Percentiles rank a stretch among this genome's conserved stretches.
Evolutionary conservation across 2,329 filamentous ascomycete species (phyloP).

Genomic region (Verticillium klebahnii): DNA sequence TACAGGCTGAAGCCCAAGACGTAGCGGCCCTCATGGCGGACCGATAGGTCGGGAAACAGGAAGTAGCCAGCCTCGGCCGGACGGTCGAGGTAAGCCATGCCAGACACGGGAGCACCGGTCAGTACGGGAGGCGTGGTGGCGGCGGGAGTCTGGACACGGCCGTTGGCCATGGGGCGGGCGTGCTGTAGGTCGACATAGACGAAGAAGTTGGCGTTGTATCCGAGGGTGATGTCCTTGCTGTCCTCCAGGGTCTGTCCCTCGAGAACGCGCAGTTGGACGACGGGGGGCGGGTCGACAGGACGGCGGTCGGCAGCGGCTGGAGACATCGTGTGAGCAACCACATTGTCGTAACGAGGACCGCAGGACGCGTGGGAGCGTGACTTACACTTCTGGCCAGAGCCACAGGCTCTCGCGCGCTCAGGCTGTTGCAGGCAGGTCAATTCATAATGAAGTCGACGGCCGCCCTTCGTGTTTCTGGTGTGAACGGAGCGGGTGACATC

Average conservation of each 20-base stretch:
- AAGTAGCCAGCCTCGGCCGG: conserved; percentile 82
- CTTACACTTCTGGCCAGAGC: conserved; percentile 91
- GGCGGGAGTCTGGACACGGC: conserved; percentile 64
- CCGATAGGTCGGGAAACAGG: conserved; percentile 93
- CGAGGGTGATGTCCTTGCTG: conserved; percentile 73
- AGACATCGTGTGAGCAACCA: background rate
- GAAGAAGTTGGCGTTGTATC: conserved; percentile 97
- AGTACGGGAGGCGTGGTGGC: conserved; percentile 75
- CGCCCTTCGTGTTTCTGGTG: conserved; percentile 56
- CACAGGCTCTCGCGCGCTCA: conserved; percentile 89
- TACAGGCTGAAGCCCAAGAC: conserved; percentile 89
- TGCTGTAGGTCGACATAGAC: conserved; percentile 89
- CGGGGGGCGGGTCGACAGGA: conserved; percentile 89
- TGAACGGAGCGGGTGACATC: background rate
- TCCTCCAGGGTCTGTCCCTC: conserved; percentile 62
- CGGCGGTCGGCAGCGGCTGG: conserved; percentile 80
- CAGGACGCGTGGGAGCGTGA: conserved; percentile 2
- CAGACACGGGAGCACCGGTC: conserved; percentile 90
- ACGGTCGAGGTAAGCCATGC: conserved; percentile 92
- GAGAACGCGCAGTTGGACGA: conserved; percentile 84
- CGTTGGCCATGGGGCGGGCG: conserved; percentile 76
- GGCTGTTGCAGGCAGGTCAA: conserved; percentile 90
- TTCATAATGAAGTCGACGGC: conserved; percentile 73
- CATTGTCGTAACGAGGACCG: background rate
- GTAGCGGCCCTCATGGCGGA: conserved; percentile 92